Conservation (phyloP, 805 yeast species). For the Yamadazyma philogaea region DNA sequence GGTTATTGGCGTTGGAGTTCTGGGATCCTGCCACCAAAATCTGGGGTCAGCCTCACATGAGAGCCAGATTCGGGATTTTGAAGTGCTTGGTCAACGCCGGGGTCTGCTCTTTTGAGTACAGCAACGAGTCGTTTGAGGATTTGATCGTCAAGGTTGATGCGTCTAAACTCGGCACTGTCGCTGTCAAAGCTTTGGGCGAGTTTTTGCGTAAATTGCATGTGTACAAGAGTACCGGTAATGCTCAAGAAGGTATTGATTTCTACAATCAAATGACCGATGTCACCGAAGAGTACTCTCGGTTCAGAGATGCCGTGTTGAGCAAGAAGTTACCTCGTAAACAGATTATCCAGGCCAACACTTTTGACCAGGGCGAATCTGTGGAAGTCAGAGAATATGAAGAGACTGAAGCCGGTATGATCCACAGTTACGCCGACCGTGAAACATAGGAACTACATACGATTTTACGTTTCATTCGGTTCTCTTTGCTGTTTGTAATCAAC, state of each 20-base stretch:
- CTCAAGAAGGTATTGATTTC: constrained; percentile 57
- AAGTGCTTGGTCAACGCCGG: constrained; percentile 70
- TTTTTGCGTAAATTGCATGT: constrained; percentile 71
- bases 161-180: constrained; percentile 61
- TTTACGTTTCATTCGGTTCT: not conserved
- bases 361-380: constrained; percentile 42
- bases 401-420: constrained; percentile 70
- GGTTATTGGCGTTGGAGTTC: constrained; percentile 74
- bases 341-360: constrained; percentile 78
- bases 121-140: constrained; percentile 51
- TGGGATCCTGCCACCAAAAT: constrained; percentile 80
- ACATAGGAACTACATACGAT: not conserved
- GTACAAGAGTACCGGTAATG: constrained; percentile 76
- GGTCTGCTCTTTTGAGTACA: constrained; percentile 52
- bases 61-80: constrained; percentile 83
- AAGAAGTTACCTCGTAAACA: constrained; percentile 84
- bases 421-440: constrained; percentile 60
- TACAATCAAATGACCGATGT: constrained; percentile 70
- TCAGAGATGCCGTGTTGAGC: constrained; percentile 62
- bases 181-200: constrained; percentile 70
- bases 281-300: constrained; percentile 57
- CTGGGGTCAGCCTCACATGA: constrained; percentile 97
- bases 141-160: constrained; percentile 58
- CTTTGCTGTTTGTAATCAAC: too few relatives aligned
- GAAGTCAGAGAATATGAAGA: constrained; percentile 72